These are phyloP conservation scores for Dictyostelium firmibasis DNA, from an alignment of 78 protist genomes.

Conservation along the genomic window DNA sequence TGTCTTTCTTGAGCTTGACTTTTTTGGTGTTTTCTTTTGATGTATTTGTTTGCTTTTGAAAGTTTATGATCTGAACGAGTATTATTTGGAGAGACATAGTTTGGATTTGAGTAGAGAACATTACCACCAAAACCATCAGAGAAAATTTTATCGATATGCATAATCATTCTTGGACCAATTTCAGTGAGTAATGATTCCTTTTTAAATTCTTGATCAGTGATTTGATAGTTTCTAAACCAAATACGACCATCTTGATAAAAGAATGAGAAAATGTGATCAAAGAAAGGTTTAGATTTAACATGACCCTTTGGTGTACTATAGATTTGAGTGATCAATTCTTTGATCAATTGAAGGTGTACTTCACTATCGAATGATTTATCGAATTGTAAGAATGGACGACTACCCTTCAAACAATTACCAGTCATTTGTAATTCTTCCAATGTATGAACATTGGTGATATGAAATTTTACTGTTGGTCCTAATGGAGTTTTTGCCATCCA, in stretches of 20 bases:
- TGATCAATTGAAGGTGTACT: conserved; percentile 83
- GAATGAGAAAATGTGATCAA: conserved; percentile 96
- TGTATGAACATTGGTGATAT: conserved; percentile 91
- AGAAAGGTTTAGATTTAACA: conserved; percentile 95
- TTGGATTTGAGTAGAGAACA: conserved; percentile 60
- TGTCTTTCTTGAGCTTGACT: conserved; percentile 5
- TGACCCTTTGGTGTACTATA: conserved; percentile 94
- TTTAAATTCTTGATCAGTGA: conserved; percentile 73
- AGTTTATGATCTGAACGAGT: conserved; percentile 37
- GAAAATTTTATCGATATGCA: conserved; percentile 87
- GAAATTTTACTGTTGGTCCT: conserved; percentile 96
- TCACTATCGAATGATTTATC: conserved; percentile 87
- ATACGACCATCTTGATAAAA: conserved; percentile 88
- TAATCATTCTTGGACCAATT: conserved; percentile 96
- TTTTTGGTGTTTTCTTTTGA: conserved; percentile 11
- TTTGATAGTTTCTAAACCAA: conserved; percentile 97
- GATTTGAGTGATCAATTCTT: conserved; percentile 89
- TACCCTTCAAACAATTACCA: conserved; percentile 97
- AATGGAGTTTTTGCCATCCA: conserved; percentile 92
- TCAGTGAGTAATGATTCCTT: conserved; percentile 80
- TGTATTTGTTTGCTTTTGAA: conserved; percentile 37
- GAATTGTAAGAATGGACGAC: conserved; percentile 95
- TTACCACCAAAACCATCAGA: conserved; percentile 85
- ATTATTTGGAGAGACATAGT: conserved; percentile 49
- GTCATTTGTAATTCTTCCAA: conserved; percentile 94